Evolutionary conservation across 371 early-diverging fungal species (phyloP), one percentile per base, ranked within the genome.

Genomic region (Gilbertella persicaria): DNA sequence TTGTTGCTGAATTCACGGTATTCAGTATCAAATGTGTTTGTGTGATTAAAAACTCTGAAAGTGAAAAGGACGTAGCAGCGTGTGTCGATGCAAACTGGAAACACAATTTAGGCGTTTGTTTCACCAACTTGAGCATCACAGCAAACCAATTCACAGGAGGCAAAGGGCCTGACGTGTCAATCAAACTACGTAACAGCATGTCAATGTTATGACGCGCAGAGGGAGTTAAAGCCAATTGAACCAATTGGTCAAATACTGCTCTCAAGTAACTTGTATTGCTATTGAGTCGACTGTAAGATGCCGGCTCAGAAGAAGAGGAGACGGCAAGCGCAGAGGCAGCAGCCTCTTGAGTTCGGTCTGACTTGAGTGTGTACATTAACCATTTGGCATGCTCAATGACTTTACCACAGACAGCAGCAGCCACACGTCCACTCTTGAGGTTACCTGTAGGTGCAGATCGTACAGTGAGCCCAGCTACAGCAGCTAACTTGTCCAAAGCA

Each of bases 91-190:
- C 81, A 68, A 84, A 64, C 0, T 35, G 44, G 12, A 82, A 62
- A n/a, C 74, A 70, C 1, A 66, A 30, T 0, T 23, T 16, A 0
- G 60, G 55, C 13, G 75, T 71, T 9, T 70, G 16, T 8, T 56
- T 58, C 5, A 73, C 59, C 8, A 78, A 24, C 10, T 68, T 64
- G 1, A 53, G 60, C 30, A 82, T 39, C 13, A 80, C 26, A 0
- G 58, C 63, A 50, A 78, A 82, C 84, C 84, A 84, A 37, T 84
- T 82, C 8, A 84, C 84, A 0, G 81, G 69, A 7, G 84, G 82
- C 17, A 84, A 56, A 1, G 84, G 82, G 0, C 80, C 75, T 0
- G 77, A 73, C 9, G 71, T 69, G 0, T 61, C 46, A n/a, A 61
- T 47, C 1, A 77, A 37, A 30, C 62, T 53, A 5, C 42, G 16